These are phyloP conservation scores for Pulveroboletus sp. DNA, from an alignment of 768 basidiomycete species.

Conservation along the genomic window DNA sequence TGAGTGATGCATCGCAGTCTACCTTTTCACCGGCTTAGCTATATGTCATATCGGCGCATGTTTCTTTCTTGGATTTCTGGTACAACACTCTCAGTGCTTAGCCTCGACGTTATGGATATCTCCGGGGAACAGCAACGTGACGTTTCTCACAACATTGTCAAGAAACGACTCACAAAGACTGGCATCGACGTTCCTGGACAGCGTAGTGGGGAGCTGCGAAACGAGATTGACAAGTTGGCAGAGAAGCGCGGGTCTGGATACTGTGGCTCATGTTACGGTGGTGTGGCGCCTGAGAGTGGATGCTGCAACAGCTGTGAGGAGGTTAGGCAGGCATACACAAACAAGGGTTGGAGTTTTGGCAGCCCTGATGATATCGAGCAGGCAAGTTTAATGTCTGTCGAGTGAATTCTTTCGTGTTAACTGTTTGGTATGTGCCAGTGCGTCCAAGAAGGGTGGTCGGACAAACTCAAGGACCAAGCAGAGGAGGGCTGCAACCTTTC, in stretches of 20 bases:
- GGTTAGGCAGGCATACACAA: constrained; percentile 83
- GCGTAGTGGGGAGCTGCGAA: constrained; percentile 61
- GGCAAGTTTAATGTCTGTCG: constrained; percentile 41
- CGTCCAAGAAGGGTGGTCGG: constrained; percentile 89
- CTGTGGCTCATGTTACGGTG: constrained; percentile 97
- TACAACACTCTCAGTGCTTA: constrained; percentile 62
- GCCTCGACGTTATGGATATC: constrained; percentile 97
- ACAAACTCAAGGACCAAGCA: constrained; percentile 87
- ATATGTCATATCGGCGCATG: not conserved
- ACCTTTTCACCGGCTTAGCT: not conserved
- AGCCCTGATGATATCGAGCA: constrained; percentile 91
- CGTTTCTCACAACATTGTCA: constrained; percentile 82
- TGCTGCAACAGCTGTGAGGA: constrained; percentile 98
- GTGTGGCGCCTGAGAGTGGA: constrained; percentile 62
- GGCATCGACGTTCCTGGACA: constrained; percentile 58
- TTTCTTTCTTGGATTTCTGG: not conserved
- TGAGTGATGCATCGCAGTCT: constrained; percentile 40
- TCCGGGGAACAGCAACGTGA: constrained; percentile 93
- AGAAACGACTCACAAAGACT: constrained; percentile 63
- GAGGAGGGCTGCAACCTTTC: constrained; percentile 92
- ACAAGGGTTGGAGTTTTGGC: constrained; percentile 92
- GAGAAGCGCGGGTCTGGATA: constrained; percentile 56
- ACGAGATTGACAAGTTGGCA: constrained; percentile 81
- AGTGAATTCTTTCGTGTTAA: not conserved
- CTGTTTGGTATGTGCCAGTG: constrained; percentile 50